A percentile compares a stretch with the other conserved stretches of the same genome.
phyloP scores from a whole-genome alignment of 2,329 filamentous ascomycete genomes.

The Scedosporium apiospermum region DNA sequence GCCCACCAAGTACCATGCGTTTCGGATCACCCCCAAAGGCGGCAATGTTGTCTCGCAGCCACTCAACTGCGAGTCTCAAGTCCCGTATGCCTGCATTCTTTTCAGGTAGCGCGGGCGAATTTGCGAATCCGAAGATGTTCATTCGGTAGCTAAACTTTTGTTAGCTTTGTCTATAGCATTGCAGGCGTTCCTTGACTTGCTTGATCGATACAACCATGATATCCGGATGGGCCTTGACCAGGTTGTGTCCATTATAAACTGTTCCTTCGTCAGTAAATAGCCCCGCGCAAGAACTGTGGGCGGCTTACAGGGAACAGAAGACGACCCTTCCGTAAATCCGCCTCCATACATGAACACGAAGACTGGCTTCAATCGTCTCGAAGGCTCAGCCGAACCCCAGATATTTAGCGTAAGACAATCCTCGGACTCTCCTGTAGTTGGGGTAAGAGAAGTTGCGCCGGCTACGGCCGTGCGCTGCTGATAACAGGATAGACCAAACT shows the following conservation, averaged over 20 bases:
- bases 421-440: constrained; percentile 32
- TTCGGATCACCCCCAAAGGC: constrained; percentile 36
- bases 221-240: neutral
- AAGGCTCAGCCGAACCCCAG: constrained; percentile 26
- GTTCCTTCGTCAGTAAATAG: neutral
- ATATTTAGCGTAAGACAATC: constrained; percentile 36
- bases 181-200: neutral
- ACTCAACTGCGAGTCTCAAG: constrained; percentile 37
- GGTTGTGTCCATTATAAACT: neutral
- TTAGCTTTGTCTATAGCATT: neutral
- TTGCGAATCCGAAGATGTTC: constrained; percentile 41
- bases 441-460: constrained; percentile 10
- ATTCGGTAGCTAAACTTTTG: constrained; percentile 35
- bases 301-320: neutral
- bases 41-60: constrained; percentile 41
- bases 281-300: neutral
- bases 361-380: constrained; percentile 26
- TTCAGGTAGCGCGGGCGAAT: constrained; percentile 28
- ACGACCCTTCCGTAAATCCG: constrained; percentile 17
- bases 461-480: constrained; percentile 21
- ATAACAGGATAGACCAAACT: constrained; percentile 35
- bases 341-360: constrained; percentile 50
- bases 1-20: constrained; percentile 43
- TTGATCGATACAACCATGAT: neutral
- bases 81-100: constrained; percentile 42